Evolutionary conservation across 306 rosid genomes (phyloP).

Genomic region (Calophaca sinica): DNA sequence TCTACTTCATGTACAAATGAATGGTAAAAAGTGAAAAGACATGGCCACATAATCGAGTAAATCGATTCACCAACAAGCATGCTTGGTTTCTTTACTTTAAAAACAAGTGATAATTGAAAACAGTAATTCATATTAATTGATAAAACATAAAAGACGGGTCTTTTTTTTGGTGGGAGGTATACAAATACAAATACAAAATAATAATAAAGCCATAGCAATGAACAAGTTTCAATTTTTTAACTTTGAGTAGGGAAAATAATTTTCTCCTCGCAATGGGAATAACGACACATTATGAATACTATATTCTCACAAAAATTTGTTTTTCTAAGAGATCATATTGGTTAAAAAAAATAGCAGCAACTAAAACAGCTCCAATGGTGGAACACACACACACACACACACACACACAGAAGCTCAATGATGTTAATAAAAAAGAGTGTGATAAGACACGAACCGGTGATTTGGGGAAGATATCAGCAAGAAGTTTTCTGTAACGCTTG

Average conservation of each 20-base stretch:
- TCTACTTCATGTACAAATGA: slow-evolving; percentile 28
- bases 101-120: slow-evolving; percentile 15
- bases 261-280: slow-evolving; percentile 5
- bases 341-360: background rate
- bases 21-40: slow-evolving; percentile 6
- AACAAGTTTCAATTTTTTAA: slow-evolving; percentile 25
- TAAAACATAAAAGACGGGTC: background rate
- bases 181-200: background rate
- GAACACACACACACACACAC: background rate
- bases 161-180: too few relatives aligned
- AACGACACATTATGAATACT: background rate
- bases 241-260: background rate
- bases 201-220: slow-evolving; percentile 14
- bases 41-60: slow-evolving; percentile 4
- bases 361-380: slow-evolving; percentile 23
- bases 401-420: background rate
- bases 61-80: slow-evolving; percentile 37
- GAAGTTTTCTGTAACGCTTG: slow-evolving; percentile 90
- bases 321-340: slow-evolving; percentile 8
- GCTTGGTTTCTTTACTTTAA: background rate
- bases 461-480: slow-evolving; percentile 93
- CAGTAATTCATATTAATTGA: background rate
- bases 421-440: background rate
- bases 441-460: slow-evolving; percentile 61
- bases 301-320: background rate